Percentiles rank a stretch among this genome's conserved stretches.
Conservation (phyloP, 2,329 filamentous ascomycete species). For the Apiospora saccharicola region DNA sequence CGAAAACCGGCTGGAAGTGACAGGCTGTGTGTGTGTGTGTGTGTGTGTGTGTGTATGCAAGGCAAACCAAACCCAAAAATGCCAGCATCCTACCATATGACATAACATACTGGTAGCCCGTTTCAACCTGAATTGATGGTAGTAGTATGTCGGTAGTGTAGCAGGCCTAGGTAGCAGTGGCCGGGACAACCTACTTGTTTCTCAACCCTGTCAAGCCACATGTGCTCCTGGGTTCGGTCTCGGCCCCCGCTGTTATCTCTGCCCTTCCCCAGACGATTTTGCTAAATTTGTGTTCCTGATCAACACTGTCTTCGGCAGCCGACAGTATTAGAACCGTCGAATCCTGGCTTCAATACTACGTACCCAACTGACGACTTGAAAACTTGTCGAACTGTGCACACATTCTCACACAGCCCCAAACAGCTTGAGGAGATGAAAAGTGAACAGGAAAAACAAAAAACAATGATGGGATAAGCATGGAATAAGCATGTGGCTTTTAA, state of each 20-base stretch:
- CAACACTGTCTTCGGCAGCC: slow-evolving; percentile 18
- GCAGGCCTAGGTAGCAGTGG: neutral
- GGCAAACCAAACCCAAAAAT: neutral
- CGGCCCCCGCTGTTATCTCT: slow-evolving; percentile 13
- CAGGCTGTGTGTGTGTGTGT: neutral
- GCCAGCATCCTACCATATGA: neutral
- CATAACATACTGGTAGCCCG: neutral
- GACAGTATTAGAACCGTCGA: slow-evolving; percentile 2
- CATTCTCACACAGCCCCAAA: neutral
- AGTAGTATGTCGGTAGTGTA: too few species aligned
- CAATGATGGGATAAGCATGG: neutral
- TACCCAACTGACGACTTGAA: neutral
- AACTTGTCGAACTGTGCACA: neutral
- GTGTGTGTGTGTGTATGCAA: neutral
- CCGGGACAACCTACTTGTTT: neutral
- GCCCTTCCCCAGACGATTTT: slow-evolving; percentile 12
- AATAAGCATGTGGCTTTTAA: slow-evolving; percentile 8
- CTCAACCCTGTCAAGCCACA: slow-evolving; percentile 20
- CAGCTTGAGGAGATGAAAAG: neutral
- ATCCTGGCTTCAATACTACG: slow-evolving; percentile 1
- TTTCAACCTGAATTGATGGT: neutral
- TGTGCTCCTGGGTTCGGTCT: slow-evolving; percentile 2
- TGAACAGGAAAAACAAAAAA: neutral
- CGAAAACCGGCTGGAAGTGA: neutral
- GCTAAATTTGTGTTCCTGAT: slow-evolving; percentile 19